These are phyloP conservation scores for Erigeron philadelphicus DNA, from an alignment of 140 eudicot species.

Conservation along the genomic window DNA sequence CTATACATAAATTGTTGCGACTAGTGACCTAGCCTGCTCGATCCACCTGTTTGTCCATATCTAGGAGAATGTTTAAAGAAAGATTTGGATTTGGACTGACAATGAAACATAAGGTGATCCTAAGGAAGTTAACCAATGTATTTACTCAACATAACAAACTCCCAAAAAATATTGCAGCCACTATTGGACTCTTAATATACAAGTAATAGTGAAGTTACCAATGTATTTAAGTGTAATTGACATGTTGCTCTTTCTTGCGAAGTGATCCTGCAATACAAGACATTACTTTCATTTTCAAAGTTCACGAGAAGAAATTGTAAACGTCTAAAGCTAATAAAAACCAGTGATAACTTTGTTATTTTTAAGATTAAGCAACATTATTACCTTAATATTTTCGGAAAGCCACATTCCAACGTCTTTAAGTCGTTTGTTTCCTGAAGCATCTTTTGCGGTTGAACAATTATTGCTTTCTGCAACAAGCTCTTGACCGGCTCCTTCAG, in stretches of 20 bases:
- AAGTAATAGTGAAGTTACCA: slow-evolving; percentile 24
- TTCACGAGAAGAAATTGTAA: not conserved
- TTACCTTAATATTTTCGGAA: slow-evolving; percentile 74
- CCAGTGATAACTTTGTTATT: not conserved
- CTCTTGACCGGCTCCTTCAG: slow-evolving; percentile 97
- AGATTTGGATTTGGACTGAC: not conserved
- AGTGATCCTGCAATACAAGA: slow-evolving; percentile 58
- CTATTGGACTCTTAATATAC: not conserved
- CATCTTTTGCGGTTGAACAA: slow-evolving; percentile 47
- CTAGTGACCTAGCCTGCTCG: not conserved
- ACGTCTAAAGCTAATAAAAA: not conserved
- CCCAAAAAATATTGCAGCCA: not conserved
- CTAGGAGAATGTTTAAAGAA: not conserved
- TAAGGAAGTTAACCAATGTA: too few species aligned
- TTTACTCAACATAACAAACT: not conserved
- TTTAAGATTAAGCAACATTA: slow-evolving; percentile 11
- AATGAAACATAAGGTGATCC: not conserved
- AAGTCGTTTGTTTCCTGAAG: slow-evolving; percentile 83
- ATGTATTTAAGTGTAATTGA: slow-evolving; percentile 70
- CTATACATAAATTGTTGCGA: not conserved
- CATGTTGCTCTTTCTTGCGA: slow-evolving; percentile 35
- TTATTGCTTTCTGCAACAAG: slow-evolving; percentile 46
- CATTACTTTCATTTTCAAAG: not conserved
- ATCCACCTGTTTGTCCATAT: not conserved
- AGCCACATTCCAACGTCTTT: slow-evolving; percentile 89